phyloP scores from a whole-genome alignment of 2,329 filamentous ascomycete genomes.

The Fusarium virguliforme region DNA sequence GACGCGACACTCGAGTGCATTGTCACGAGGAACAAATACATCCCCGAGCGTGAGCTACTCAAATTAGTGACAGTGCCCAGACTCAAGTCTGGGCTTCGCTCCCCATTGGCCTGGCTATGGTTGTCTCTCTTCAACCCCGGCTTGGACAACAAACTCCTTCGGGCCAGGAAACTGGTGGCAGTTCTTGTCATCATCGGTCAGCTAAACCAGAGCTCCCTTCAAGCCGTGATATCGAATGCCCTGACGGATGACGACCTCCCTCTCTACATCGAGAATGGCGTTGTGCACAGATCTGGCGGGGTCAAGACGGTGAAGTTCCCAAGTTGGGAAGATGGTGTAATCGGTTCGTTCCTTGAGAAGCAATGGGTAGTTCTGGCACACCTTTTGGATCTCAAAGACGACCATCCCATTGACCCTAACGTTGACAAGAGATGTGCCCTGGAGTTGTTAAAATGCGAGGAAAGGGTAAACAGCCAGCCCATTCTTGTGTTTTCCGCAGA shows the following conservation, averaged over 20 bases:
- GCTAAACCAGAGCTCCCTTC: neutral
- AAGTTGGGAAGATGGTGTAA: neutral
- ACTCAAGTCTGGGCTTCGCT: neutral
- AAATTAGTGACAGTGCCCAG: neutral
- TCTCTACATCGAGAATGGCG: neutral
- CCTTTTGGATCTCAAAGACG: neutral
- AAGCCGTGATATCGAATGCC: accelerated
- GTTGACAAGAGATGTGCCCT: neutral
- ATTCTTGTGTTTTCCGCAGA: neutral
- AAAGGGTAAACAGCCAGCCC: neutral
- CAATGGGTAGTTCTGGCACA: neutral
- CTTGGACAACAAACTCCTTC: neutral
- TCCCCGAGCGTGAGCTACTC: neutral
- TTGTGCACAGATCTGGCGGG: neutral
- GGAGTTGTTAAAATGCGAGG: neutral
- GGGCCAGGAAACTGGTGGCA: neutral
- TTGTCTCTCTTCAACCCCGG: neutral
- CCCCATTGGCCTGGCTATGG: neutral
- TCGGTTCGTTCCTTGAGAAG: neutral
- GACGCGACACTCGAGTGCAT: neutral
- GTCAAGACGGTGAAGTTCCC: neutral
- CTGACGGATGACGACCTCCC: neutral
- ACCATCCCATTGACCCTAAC: neutral
- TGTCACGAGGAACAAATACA: neutral
- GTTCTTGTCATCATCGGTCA: neutral